A percentile compares a stretch with the other conserved stretches of the same genome.
Evolutionary conservation across 2,329 filamentous ascomycete genomes (phyloP).

Genomic region (Biscogniauxia marginata): DNA sequence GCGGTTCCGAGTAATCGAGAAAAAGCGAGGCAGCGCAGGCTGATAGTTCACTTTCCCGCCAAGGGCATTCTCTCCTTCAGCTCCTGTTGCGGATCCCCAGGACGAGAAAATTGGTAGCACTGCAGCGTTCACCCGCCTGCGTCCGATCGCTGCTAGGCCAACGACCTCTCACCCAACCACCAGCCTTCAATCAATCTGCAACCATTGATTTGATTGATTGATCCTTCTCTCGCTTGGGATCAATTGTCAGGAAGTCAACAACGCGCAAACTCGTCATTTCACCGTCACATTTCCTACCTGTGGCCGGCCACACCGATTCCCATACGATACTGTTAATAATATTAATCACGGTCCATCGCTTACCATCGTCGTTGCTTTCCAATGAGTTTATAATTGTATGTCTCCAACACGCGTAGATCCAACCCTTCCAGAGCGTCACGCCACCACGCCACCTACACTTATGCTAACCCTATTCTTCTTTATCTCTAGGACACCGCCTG

Average conservation of each 20-base stretch:
- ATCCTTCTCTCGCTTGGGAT: not conserved
- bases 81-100: not conserved
- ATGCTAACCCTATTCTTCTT: not conserved
- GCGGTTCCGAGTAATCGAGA: not conserved
- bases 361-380: conserved; percentile 10
- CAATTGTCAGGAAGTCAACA: not conserved
- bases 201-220: not conserved
- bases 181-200: conserved; percentile 5
- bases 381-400: conserved; percentile 23
- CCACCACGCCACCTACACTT: conserved; percentile 6
- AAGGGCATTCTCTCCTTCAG: not conserved
- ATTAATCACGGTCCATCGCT: too few species aligned
- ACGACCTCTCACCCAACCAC: conserved; percentile 4
- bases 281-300: conserved; percentile 23
- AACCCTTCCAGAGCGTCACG: not conserved
- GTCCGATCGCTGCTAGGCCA: conserved; percentile 12
- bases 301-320: conserved; percentile 33
- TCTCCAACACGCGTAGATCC: not conserved
- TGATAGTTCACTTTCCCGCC: too few species aligned
- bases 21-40: too few species aligned
- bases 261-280: not conserved
- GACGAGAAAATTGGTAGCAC: not conserved
- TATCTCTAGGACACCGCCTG: not conserved
- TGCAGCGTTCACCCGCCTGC: not conserved
- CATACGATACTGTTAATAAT: conserved; percentile 20